Base-by-base conservation (phyloP, 192 early-diverging fungal genomes). In the Dimargaris xerosporica region DNA sequence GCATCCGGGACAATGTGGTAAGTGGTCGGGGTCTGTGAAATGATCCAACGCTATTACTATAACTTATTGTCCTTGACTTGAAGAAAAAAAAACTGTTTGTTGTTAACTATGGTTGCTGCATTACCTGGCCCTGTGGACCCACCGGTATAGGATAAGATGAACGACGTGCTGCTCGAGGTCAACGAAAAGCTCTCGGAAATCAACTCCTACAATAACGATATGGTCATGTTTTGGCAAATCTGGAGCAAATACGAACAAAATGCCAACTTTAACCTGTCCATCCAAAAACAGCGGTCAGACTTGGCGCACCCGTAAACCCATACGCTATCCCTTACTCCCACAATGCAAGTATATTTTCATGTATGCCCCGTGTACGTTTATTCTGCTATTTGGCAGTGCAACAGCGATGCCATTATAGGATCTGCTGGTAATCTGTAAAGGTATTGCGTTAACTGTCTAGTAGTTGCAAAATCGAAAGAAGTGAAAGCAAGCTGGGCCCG, bases 221-320 rank as follows among this genome's bases (percentile, higher is more conserved):
- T 51, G 50, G 50, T 51, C 21, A 51, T 51, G 50, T 51, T 51
- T 51, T 51, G 50, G 50, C 50, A 51, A 51, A 51, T 51, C 50
- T 51, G 50, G 50, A 51, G 50, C 21, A 51, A 51, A n/a, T 51
- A 51, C 50, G 50, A 51, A n/a, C 50, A 51, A n/a, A 51, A 51
- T 23, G 50, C 50, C 50, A 51, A 51, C n/a, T 51, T 51, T 23
- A 15, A 51, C 21, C 50, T 51, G 6, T 51, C 50, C 50, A 51
- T 51, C 50, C 50, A 51, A 6, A 10, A 51, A 51, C 50, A 51
- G 25, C 7, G 21, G 21, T 51, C 50, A 45, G 9, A 9, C 16
- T 45, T 16, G 17, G 44, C 9, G 10, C 10, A 9, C 44, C 44
- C 44, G 10, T 45, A 45, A 45, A 16, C n/a, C n/a, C n/a, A n/a